Base-by-base conservation (phyloP, 2,329 filamentous ascomycete species). In the Colletotrichum spaethianum region DNA sequence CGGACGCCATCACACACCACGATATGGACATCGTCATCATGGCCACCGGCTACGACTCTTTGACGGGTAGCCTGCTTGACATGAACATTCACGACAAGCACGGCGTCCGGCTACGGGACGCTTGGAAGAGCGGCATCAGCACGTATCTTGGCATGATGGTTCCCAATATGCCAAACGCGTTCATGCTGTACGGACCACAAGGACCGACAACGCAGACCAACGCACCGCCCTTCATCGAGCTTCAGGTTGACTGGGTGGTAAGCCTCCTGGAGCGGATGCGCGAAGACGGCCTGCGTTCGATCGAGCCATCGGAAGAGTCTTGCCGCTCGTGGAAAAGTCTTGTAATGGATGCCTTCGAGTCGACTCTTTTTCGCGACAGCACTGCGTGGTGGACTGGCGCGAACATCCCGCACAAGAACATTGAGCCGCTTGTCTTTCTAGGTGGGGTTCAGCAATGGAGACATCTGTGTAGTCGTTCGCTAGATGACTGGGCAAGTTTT, bases 91-190 rank as follows among this genome's bases (percentile, higher is more conserved):
- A 53, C 1, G 74, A 74, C 52, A 74, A 70, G 18, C 16, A 70
- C n/a, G 75, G 76, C 4, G 31, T 48, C 1, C 38, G 64, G 11
- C 57, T 77, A 11, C 48, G 72, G 28, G 55, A 75, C 2, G 70
- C 63, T 46, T 77, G 75, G 75, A 50, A 55, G 26, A 42, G 67
- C 8, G 75, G 75, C 18, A 68, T 77, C 26, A 20, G 56, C 52
- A 77, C 75, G 4, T 73, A 75, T 31, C 64, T 77, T 9, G 75
- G 76, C 31, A 76, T 77, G 71, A 75, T 77, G 74, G 55, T 70
- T 0, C 65, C 74, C 1, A 64, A 63, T 6, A 31, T 75, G 48
- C 76, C 75, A 1, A 76, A 75, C 20, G 74, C 72, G 6, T 77
- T 76, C 38, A 23, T 77, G 20, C 36, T 77, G 8, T 77, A 77